These are phyloP conservation scores for Orobanche coerulescens DNA, from an alignment of 257 asterid species.

Conservation along the genomic window DNA sequence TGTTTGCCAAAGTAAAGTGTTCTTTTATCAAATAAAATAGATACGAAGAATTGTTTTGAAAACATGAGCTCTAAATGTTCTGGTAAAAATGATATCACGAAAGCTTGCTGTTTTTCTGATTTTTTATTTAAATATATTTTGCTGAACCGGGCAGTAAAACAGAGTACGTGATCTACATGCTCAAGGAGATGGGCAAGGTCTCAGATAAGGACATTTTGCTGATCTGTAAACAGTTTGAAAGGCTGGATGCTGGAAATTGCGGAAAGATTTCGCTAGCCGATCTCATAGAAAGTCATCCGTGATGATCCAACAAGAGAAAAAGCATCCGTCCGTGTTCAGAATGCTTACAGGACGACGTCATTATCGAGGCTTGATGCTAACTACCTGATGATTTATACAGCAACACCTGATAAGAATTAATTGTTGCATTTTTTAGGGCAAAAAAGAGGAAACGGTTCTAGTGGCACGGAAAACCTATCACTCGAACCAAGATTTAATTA, in stretches of 20 bases:
- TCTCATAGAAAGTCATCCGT: conserved; percentile 57
- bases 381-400: too few species aligned
- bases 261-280: conserved; percentile 85
- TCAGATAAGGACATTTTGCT: conserved; percentile 58
- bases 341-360: too few species aligned
- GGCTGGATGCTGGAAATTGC: conserved; percentile 66
- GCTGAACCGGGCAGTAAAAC: conserved; percentile 52
- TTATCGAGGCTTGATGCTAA: too few species aligned
- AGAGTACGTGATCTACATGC: conserved; percentile 79
- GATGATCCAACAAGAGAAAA: background rate
- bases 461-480: too few species aligned
- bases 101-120: background rate
- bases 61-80: background rate
- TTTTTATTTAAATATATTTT: background rate
- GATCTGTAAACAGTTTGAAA: conserved; percentile 74
- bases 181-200: conserved; percentile 78
- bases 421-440: too few species aligned
- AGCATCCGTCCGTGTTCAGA: background rate
- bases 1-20: background rate
- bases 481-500: too few species aligned
- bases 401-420: too few species aligned
- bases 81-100: background rate
- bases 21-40: too few species aligned
- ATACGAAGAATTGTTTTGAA: too few species aligned
- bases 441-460: too few species aligned